A percentile compares a stretch with the other conserved stretches of the same genome.
Evolutionary conservation across 805 yeast genomes (phyloP).

Genomic region (Saccharomycopsis sp.): DNA sequence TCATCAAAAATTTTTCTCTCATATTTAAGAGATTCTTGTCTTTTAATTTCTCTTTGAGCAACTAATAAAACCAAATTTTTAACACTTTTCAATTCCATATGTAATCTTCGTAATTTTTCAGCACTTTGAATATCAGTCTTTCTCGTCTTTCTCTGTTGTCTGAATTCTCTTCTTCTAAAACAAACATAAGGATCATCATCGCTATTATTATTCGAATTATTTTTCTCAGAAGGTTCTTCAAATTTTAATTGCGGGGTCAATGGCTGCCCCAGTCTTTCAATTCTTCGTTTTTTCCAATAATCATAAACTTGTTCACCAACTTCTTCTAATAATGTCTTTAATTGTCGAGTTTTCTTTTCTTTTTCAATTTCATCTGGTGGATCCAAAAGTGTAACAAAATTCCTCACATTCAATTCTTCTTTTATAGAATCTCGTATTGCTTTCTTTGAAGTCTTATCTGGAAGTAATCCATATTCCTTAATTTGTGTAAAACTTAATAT

Average conservation of each 20-base stretch:
- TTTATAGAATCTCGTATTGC: conserved; percentile 52
- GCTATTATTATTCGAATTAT: conserved; percentile 26
- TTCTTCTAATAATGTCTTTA: conserved; percentile 35
- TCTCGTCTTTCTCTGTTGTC: conserved; percentile 94
- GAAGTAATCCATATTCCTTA: conserved; percentile 39
- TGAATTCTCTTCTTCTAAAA: conserved; percentile 89
- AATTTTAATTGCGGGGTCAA: conserved; percentile 72
- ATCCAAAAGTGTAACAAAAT: conserved; percentile 56
- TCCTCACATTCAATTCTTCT: conserved; percentile 46
- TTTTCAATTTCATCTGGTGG: conserved; percentile 24
- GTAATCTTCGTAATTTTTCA: conserved; percentile 69
- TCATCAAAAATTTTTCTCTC: conserved; percentile 66
- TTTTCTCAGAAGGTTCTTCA: conserved; percentile 83
- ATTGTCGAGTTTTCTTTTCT: conserved; percentile 27
- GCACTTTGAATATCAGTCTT: conserved; percentile 88
- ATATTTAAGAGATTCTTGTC: conserved; percentile 51
- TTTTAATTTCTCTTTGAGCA: conserved; percentile 64
- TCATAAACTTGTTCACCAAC: conserved; percentile 67
- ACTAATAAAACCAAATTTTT: conserved; percentile 60
- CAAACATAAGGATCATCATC: conserved; percentile 93
- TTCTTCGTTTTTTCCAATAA: conserved; percentile 75
- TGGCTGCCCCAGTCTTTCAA: conserved; percentile 59
- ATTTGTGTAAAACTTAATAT: conserved; percentile 66
- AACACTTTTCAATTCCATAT: conserved; percentile 71
- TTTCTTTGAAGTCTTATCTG: conserved; percentile 43